Evolutionary conservation across 2,329 filamentous ascomycete genomes (phyloP), one percentile per base, ranked within the genome.

Genomic region (Ascosphaera apis): DNA sequence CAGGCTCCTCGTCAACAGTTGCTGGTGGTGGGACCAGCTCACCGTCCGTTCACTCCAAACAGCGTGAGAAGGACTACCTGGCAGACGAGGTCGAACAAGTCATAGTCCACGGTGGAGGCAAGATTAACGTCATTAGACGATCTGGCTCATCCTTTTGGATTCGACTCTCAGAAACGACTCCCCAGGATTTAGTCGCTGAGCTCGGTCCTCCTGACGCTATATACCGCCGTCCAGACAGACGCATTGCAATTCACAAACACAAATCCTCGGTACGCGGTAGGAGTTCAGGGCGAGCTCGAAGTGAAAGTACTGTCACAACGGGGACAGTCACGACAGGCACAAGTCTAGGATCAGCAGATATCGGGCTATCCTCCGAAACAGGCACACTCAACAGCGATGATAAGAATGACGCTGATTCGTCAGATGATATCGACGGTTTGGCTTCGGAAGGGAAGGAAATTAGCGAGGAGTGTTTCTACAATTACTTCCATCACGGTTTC

Each of bases 401-500:
- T 39, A 62, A 65, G 15, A 76, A 79, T 19, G 43, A 51, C 36
- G 53, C 55, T 3, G 81, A 91, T 50, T 56, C 62, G 27, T 51
- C 53, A 32, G 31, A 32, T 32, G 31, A 15, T n/a, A n/a, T 8
- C 6, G 31, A 32, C 6, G 31, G 31, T 32, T 15, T 15, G 6
- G n/a, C 6, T 17, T 13, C 25, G 13, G 31, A 15, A 8, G n/a
- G 31, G 8, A 32, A 32, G 8, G 31, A 32, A n/a, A 32, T 32
- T 15, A 17, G 56, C 62, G 31, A 50, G 52, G 63, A 68, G 46
- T 83, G 76, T 43, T 98, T 95, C 52, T 93, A 88, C 57, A 95
- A 95, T 53, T 98, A 98, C 53, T 98, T 93, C 51, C 77, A 86
- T 44, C 75, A 92, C 42, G 88, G 88, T 1, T 91, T 98, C 49